Evolutionary conservation across 2,329 filamentous ascomycete species (phyloP).

Genomic region (Talaromyces funiculosus): DNA sequence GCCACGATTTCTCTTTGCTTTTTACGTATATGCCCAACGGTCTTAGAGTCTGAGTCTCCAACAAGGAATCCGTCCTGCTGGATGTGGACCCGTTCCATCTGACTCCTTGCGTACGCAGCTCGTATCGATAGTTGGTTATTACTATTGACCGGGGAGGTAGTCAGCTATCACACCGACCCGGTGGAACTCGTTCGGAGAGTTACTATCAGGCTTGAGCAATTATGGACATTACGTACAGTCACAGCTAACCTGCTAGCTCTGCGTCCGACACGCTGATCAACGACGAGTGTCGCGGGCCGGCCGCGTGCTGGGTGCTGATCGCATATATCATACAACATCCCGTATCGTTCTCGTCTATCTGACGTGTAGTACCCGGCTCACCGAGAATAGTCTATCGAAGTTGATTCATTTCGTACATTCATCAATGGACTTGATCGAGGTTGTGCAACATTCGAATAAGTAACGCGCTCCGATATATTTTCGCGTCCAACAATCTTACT

Average conservation of each 20-base stretch:
- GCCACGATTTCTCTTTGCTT: not conserved
- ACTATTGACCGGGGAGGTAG: not conserved
- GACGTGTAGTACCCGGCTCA: not conserved
- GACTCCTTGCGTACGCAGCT: not conserved
- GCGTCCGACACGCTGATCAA: not conserved
- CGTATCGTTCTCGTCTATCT: not conserved
- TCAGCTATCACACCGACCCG: not conserved
- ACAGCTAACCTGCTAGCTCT: not conserved
- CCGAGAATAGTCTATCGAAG: not conserved
- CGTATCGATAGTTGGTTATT: too few relatives aligned
- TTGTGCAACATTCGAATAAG: not conserved
- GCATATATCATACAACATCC: not conserved
- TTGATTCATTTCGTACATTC: not conserved
- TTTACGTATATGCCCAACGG: not conserved
- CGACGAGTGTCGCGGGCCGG: not conserved
- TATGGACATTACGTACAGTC: not conserved
- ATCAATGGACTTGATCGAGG: not conserved
- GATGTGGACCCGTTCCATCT: not conserved
- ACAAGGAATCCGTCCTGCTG: not conserved
- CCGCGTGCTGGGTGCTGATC: not conserved
- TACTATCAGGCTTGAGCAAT: not conserved
- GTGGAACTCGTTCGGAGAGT: not conserved
- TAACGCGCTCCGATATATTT: conserved; percentile 5
- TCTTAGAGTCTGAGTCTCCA: not conserved
- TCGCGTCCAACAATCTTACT: not conserved